A percentile compares a stretch with the other conserved stretches of the same genome.
phyloP scores from a whole-genome alignment of 352 stramenopile species.

The Pythium myriotylum region DNA sequence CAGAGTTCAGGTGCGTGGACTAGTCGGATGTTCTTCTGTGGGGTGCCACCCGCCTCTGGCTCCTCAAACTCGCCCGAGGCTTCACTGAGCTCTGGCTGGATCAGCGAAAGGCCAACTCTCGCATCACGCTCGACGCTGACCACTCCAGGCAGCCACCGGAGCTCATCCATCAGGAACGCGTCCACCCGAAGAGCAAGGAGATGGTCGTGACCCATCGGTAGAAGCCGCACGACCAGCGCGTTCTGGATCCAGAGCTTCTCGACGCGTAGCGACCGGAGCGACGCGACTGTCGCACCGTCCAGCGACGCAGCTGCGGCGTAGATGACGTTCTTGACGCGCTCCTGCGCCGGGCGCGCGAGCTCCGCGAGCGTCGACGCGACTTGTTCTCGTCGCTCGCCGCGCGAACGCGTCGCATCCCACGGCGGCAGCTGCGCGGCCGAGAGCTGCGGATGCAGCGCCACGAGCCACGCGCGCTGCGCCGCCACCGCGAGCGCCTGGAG shows the following conservation, averaged over 20 bases:
- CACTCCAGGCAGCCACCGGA: conserved; percentile 46
- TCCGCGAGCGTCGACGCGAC: conserved; percentile 16
- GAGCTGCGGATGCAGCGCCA: conserved; percentile 44
- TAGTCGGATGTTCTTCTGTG: conserved; percentile 51
- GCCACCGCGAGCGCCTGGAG: not conserved
- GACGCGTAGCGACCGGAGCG: conserved; percentile 8
- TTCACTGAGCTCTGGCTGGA: conserved; percentile 16
- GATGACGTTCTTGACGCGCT: conserved; percentile 11
- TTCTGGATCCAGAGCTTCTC: conserved; percentile 65
- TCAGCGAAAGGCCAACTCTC: conserved; percentile 13
- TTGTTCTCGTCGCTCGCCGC: conserved; percentile 23
- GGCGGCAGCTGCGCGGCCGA: conserved; percentile 10
- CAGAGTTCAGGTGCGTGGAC: conserved; percentile 59
- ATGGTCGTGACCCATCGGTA: not conserved
- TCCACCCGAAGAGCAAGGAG: not conserved
- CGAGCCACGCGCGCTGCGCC: conserved; percentile 30
- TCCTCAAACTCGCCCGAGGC: conserved; percentile 1
- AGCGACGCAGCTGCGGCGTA: not conserved
- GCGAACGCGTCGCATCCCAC: not conserved
- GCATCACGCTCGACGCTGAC: conserved; percentile 46
- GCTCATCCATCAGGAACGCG: conserved; percentile 28
- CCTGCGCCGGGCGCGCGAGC: not conserved
- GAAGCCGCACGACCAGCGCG: conserved; percentile 40
- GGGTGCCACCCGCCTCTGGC: not conserved
- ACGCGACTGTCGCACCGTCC: not conserved